Conservation (phyloP, 139 green algal species). For the Asterochloris erici region DNA sequence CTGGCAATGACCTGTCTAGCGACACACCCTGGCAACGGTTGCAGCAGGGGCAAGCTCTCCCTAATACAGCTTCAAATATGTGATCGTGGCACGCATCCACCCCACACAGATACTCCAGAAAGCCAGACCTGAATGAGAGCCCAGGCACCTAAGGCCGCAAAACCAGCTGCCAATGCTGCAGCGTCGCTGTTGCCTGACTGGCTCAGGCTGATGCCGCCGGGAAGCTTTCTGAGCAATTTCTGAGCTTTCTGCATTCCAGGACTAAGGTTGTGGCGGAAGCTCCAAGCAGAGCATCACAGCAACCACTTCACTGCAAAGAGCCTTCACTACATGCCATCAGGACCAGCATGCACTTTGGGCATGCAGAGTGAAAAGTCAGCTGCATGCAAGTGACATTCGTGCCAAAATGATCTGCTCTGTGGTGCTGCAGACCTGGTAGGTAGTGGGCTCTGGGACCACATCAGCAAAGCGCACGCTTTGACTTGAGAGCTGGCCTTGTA, state of each 20-base stretch:
- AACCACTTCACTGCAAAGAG: neutral
- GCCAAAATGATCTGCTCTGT: too few species aligned
- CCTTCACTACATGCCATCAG: too few species aligned
- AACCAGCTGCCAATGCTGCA: neutral
- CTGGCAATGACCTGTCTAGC: too few species aligned
- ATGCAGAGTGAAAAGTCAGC: too few species aligned
- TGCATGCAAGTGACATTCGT: too few species aligned
- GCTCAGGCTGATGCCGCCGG: slow-evolving; percentile 1
- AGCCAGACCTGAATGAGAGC: slow-evolving; percentile 4
- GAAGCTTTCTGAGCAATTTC: slow-evolving; percentile 3
- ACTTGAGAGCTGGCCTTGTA: slow-evolving; percentile 1
- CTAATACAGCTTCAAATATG: too few species aligned
- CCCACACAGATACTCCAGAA: too few species aligned
- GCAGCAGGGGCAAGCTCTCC: too few species aligned
- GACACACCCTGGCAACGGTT: too few species aligned
- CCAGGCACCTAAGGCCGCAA: slow-evolving; percentile 2
- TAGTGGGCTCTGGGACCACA: neutral
- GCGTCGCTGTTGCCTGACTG: neutral
- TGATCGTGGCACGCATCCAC: too few species aligned
- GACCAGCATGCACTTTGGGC: too few species aligned
- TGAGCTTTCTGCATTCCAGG: neutral
- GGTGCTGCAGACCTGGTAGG: too few species aligned
- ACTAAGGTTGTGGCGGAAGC: neutral
- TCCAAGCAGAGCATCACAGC: neutral
- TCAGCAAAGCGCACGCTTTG: slow-evolving; percentile 17